A percentile compares a stretch with the other conserved stretches of the same genome.
Evolutionary conservation across 106 monocot species (phyloP).

Genomic region (Allium fistulosum): DNA sequence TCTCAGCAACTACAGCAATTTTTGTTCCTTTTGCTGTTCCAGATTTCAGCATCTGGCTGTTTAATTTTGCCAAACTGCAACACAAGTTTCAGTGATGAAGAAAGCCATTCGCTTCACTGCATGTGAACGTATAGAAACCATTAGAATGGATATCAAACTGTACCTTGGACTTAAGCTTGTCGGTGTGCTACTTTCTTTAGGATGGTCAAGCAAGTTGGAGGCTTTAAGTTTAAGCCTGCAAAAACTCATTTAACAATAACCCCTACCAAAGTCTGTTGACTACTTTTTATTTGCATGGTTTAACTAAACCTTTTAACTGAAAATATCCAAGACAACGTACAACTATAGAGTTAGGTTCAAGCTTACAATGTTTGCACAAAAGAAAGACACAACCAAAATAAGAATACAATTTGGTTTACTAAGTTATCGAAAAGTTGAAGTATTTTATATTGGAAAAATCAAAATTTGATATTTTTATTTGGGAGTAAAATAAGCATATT

Average conservation of each 20-base stretch:
- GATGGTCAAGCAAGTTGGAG: slow-evolving; percentile 9
- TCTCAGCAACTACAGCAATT: slow-evolving; percentile 12
- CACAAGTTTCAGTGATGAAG: neutral
- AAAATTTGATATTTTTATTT: too few species aligned
- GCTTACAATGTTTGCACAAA: too few species aligned
- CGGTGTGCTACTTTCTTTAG: slow-evolving; percentile 2
- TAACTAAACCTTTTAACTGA: too few species aligned
- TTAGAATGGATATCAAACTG: neutral
- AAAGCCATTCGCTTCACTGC: neutral
- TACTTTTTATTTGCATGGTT: too few species aligned
- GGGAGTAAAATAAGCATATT: too few species aligned
- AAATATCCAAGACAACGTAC: too few species aligned
- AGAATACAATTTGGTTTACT: too few species aligned
- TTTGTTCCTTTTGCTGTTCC: slow-evolving; percentile 19
- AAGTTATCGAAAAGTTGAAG: too few species aligned
- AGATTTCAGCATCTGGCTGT: slow-evolving; percentile 18
- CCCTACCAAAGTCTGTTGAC: neutral
- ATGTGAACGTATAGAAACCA: neutral
- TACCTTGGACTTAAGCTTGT: slow-evolving; percentile 21
- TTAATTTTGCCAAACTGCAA: slow-evolving; percentile 23
- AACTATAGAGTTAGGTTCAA: too few species aligned
- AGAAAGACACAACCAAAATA: too few species aligned
- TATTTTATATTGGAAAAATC: too few species aligned
- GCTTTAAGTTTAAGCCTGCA: slow-evolving; percentile 17
- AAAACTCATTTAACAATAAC: slow-evolving; percentile 3